Evolutionary conservation across 2,329 filamentous ascomycete species (phyloP), one percentile per base, ranked within the genome.

Genomic region (Helminthosporium solani): DNA sequence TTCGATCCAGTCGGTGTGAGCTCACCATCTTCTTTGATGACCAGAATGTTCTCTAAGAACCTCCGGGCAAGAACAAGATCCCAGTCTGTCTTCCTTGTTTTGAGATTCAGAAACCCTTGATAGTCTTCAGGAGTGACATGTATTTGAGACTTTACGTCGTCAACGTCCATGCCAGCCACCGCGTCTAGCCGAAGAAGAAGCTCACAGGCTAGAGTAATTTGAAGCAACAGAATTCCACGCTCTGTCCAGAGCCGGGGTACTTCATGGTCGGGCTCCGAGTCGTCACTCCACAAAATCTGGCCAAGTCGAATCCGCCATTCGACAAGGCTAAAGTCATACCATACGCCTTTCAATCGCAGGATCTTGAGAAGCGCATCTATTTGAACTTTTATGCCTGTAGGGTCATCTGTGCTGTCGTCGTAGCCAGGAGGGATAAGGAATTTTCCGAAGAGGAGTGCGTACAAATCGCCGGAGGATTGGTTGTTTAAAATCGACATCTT

Each of bases 261-360:
- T 2, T 60, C 49, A 44, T 64, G 38, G 45, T 68, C 50, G 48
- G 48, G 31, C 11, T 47, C 33, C 6, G 53, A 27, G 14, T 66
- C 60, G 7, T 66, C 61, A 14, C 79, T 83, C 85, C 86, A 90
- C 2, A 90, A 69, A 33, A 89, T 77, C 67, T 88, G 86, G 6
- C 86, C 86, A 1, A 90, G 73, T 11, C 85, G 77, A 47, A 90
- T 85, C 30, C 86, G 79, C 85, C 85, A 89, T 62, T 89, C 86
- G 6, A 89, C 83, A 25, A 84, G 77, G 16, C 84, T 86, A 54
- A 90, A 86, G 66, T 90, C 85, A 41, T 86, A 78, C 86, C 86
- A 90, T 36, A 87, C 79, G 45, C 85, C 84, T 43, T 83, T 77
- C 7, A 81, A 72, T 0, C 79, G 80, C 35, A 90, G 75, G 8